Conservation (phyloP, 2,329 filamentous ascomycete genomes). For the Alternaria viburni region DNA sequence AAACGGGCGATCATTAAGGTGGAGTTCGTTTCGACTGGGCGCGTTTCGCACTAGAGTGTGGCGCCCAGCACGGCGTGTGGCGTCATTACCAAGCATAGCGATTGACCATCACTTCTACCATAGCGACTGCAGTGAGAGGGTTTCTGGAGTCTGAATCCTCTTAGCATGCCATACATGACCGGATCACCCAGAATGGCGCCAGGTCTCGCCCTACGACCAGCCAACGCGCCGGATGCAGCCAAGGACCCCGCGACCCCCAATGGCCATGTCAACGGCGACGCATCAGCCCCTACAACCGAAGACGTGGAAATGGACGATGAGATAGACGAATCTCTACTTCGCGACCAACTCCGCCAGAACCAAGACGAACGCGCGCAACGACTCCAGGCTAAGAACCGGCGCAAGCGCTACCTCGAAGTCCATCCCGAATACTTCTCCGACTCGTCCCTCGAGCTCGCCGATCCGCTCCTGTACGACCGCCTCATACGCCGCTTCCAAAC, state of each 20-base stretch:
- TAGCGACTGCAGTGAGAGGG: background rate
- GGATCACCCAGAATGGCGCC: slow-evolving; percentile 29
- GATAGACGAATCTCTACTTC: slow-evolving; percentile 20
- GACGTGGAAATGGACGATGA: slow-evolving; percentile 22
- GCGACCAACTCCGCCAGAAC: slow-evolving; percentile 15
- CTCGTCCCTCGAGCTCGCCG: slow-evolving; percentile 66
- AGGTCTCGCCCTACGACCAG: slow-evolving; percentile 27
- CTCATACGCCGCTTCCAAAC: slow-evolving; percentile 80
- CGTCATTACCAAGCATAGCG: slow-evolving; percentile 1
- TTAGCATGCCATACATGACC: slow-evolving; percentile 37
- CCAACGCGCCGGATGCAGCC: slow-evolving; percentile 17
- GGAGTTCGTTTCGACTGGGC: slow-evolving; percentile 30
- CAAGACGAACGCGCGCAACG: slow-evolving; percentile 28
- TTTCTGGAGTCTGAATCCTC: background rate
- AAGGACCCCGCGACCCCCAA: slow-evolving; percentile 5
- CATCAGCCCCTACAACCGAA: slow-evolving; percentile 3
- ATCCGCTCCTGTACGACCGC: slow-evolving; percentile 82
- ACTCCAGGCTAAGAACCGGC: slow-evolving; percentile 73
- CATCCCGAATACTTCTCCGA: slow-evolving; percentile 74
- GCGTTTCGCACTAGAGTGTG: slow-evolving; percentile 28
- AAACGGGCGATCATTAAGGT: slow-evolving; percentile 40
- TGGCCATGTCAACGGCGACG: slow-evolving; percentile 2
- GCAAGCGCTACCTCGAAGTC: slow-evolving; percentile 75
- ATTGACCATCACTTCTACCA: background rate
- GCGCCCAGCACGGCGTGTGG: slow-evolving; percentile 15